These are phyloP conservation scores for Thielaviopsis musarum DNA, from an alignment of 2,329 filamentous ascomycete genomes.

Conservation along the genomic window DNA sequence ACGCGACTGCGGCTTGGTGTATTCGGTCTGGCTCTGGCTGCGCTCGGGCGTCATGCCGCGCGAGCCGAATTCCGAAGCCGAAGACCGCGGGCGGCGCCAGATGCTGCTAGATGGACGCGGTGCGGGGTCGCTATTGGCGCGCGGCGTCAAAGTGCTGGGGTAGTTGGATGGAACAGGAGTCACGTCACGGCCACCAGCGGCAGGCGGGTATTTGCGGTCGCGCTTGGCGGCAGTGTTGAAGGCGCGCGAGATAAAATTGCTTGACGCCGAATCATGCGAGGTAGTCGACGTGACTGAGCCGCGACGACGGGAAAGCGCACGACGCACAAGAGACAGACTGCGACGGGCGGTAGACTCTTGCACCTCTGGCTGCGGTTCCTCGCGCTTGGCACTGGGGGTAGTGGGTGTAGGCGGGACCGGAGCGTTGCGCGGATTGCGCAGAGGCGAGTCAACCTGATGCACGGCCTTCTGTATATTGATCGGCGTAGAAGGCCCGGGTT, in stretches of 20 bases:
- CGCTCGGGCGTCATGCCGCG: neutral
- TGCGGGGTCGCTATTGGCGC: slow-evolving; percentile 8
- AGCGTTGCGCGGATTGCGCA: slow-evolving; percentile 44
- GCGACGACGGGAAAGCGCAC: slow-evolving; percentile 33
- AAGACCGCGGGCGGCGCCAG: slow-evolving; percentile 5
- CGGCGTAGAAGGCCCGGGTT: slow-evolving; percentile 8
- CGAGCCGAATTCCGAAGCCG: slow-evolving; percentile 21
- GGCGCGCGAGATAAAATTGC: slow-evolving; percentile 8
- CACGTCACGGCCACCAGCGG: slow-evolving; percentile 9
- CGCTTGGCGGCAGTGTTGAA: slow-evolving; percentile 6
- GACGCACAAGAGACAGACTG: slow-evolving; percentile 34
- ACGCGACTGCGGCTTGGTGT: slow-evolving; percentile 7
- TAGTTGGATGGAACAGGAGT: slow-evolving; percentile 6
- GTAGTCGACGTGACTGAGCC: slow-evolving; percentile 20
- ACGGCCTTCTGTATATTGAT: slow-evolving; percentile 31
- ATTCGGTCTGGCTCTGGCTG: slow-evolving; percentile 1
- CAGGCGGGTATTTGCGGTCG: slow-evolving; percentile 10
- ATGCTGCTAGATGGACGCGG: slow-evolving; percentile 3
- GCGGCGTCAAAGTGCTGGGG: neutral
- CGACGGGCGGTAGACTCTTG: slow-evolving; percentile 23
- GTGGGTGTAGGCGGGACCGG: slow-evolving; percentile 30
- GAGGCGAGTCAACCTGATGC: slow-evolving; percentile 42
- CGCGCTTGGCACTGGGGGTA: slow-evolving; percentile 17
- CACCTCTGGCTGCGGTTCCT: slow-evolving; percentile 7
- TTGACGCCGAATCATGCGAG: neutral